Percentiles rank a stretch among this genome's conserved stretches.
Conservation (phyloP, 108 stramenopile species). For the Stephanodiscus minutulus region DNA sequence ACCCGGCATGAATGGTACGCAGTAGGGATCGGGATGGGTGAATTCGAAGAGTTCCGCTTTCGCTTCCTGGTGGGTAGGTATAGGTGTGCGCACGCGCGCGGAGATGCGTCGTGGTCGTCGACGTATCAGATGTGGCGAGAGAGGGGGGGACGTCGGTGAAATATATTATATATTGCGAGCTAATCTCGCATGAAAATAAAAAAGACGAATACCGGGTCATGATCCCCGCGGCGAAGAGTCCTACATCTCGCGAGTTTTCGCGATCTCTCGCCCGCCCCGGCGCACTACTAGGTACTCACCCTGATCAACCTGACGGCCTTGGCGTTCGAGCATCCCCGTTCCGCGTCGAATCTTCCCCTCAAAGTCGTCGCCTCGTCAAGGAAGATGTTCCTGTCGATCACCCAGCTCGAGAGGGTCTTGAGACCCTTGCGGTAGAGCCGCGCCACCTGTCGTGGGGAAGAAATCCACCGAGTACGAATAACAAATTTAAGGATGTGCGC, state of each 20-base stretch:
- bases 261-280: not conserved
- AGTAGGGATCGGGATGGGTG: constrained; percentile 93
- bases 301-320: constrained; percentile 72
- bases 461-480: not conserved
- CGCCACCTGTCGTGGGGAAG: constrained; percentile 58
- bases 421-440: constrained; percentile 83
- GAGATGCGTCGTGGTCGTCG: too few relatives aligned
- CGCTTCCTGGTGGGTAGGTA: constrained; percentile 67
- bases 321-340: constrained; percentile 65
- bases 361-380: constrained; percentile 80
- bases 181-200: too few relatives aligned
- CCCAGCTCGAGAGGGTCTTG: constrained; percentile 82
- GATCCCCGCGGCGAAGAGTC: too few relatives aligned
- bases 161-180: too few relatives aligned
- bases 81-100: too few relatives aligned
- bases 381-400: constrained; percentile 90
- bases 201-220: too few relatives aligned
- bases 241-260: too few relatives aligned
- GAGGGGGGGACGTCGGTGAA: too few relatives aligned
- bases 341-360: constrained; percentile 82
- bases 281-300: too few relatives aligned
- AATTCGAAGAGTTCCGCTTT: constrained; percentile 74
- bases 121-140: too few relatives aligned
- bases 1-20: constrained; percentile 94
- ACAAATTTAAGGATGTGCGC: too few relatives aligned